phyloP scores from a whole-genome alignment of 495 filamentous ascomycete genomes.

The Rusavskia elegans region DNA sequence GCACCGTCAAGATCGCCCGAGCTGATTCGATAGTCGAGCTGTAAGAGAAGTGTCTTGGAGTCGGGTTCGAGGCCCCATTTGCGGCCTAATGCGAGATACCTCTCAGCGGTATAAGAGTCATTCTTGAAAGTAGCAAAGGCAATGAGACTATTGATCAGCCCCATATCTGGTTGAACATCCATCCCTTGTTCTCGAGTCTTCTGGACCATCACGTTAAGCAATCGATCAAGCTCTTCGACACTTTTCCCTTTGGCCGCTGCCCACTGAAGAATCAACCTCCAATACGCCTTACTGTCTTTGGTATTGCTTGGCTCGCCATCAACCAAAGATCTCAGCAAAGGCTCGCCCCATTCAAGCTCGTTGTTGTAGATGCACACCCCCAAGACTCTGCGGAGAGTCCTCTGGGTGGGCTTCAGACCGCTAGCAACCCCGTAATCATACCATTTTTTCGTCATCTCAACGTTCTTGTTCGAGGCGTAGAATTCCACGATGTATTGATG shows the following conservation, averaged over 20 bases:
- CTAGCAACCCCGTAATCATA: conserved; percentile 41
- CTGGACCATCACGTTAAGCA: conserved; percentile 45
- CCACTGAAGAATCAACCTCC: conserved; percentile 63
- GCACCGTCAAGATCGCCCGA: conserved; percentile 54
- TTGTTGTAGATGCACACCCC: conserved; percentile 39
- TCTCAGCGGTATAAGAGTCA: conserved; percentile 54
- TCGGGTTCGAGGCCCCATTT: conserved; percentile 49
- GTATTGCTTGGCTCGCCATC: conserved; percentile 18
- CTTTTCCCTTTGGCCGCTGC: conserved; percentile 54
- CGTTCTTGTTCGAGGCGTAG: conserved; percentile 27
- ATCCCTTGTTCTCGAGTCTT: conserved; percentile 23
- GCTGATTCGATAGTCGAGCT: conserved; percentile 58
- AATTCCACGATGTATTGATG: conserved; percentile 36
- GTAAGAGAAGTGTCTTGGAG: conserved; percentile 49
- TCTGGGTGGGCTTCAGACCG: conserved; percentile 22
- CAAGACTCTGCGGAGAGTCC: conserved; percentile 35
- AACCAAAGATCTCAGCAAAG: conserved; percentile 43
- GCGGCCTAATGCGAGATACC: conserved; percentile 47
- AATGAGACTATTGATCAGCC: conserved; percentile 62
- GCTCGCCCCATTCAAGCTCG: conserved; percentile 45
- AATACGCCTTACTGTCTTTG: conserved; percentile 28
- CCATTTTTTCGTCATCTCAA: conserved; percentile 43
- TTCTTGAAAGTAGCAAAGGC: conserved; percentile 50
- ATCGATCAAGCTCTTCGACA: conserved; percentile 51
- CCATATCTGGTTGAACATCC: conserved; percentile 38